Percentiles rank a stretch among this genome's conserved stretches.
phyloP scores from a whole-genome alignment of 108 stramenopile species.

The Craspedostauros australis region DNA sequence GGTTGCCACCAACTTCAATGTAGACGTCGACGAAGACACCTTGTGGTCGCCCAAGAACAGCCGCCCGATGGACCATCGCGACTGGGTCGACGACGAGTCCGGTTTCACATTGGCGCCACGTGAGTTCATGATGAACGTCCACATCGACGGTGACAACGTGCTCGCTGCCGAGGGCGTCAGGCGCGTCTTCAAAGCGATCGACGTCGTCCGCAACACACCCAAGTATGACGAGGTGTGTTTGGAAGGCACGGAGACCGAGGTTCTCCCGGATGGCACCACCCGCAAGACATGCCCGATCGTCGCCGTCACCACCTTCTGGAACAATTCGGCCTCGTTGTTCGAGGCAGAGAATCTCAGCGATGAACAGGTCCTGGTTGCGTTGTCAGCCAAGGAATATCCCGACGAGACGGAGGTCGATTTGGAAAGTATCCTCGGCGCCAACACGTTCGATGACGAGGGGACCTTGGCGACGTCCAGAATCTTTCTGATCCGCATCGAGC shows the following conservation, averaged over 20 bases:
- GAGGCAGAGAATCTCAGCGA: not conserved
- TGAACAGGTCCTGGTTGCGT: not conserved
- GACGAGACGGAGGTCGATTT: not conserved
- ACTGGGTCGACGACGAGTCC: slow-evolving; percentile 13
- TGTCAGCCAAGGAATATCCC: slow-evolving; percentile 7
- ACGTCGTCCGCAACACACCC: slow-evolving; percentile 1
- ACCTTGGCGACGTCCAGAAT: not conserved
- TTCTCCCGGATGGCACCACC: slow-evolving; percentile 6
- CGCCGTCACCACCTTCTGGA: slow-evolving; percentile 11
- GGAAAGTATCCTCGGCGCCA: slow-evolving; percentile 2
- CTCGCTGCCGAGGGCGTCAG: not conserved
- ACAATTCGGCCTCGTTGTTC: slow-evolving; percentile 4
- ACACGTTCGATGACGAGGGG: not conserved
- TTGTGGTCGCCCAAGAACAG: slow-evolving; percentile 10
- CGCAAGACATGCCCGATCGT: slow-evolving; percentile 6
- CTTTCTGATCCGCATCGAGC: slow-evolving; percentile 6
- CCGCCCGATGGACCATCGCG: not conserved
- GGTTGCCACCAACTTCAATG: slow-evolving; percentile 18
- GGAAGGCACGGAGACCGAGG: not conserved
- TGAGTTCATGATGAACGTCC: slow-evolving; percentile 1
- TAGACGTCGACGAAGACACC: slow-evolving; percentile 15
- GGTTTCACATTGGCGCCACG: slow-evolving; percentile 1
- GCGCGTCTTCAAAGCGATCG: slow-evolving; percentile 11
- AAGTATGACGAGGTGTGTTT: slow-evolving; percentile 16
- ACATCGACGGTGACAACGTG: slow-evolving; percentile 10